Evolutionary conservation across 129 eudicot genomes (phyloP), one percentile per base, ranked within the genome.

Genomic region (Rutidosis leptorrhynchoides): DNA sequence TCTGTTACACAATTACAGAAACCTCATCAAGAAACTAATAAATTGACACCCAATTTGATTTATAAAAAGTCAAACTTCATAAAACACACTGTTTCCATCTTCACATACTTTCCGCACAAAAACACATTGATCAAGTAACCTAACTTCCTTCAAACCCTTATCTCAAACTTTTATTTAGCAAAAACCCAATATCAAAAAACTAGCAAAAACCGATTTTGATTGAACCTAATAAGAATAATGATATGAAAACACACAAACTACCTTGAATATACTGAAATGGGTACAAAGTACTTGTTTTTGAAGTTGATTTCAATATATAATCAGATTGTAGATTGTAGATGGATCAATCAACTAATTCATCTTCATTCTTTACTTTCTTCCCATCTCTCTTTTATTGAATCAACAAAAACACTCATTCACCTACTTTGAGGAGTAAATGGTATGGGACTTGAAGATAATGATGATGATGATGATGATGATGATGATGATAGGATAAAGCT

Each of bases 211-310:
- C n/a, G n/a, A n/a, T 29, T 51, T 35, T 64, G 64, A 64, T 61
- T 66, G 54, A 74, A 67, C 24, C 46, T 26, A 65, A 74, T 29
- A 0, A 16, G 6, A 66, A 24, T 24, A 27, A 58, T 51, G 15
- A 58, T 33, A 33, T n/a, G n/a, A 11, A 15, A 71, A 61, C 24
- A 48, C 22, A 60, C 73, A 74, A 23, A 51, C 32, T 68, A 75
- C 80, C 80, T 75, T 68, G 64, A 75, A 49, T 35, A 60, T 14
- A 37, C 42, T 40, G 64, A 75, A 75, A 68, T 68, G 75, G 69
- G 73, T 51, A 62, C 28, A 59, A 11, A 40, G 46, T 40, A 40
- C 14, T 37, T 64, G 49, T 29, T 29, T 32, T 46, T 55, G 71
- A 12, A 64, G 65, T 27, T 73, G 66, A 62, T 33, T 72, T 63